A percentile compares a stretch with the other conserved stretches of the same genome.
phyloP scores from a whole-genome alignment of 805 yeast genomes.

The Starmerella sp. region DNA sequence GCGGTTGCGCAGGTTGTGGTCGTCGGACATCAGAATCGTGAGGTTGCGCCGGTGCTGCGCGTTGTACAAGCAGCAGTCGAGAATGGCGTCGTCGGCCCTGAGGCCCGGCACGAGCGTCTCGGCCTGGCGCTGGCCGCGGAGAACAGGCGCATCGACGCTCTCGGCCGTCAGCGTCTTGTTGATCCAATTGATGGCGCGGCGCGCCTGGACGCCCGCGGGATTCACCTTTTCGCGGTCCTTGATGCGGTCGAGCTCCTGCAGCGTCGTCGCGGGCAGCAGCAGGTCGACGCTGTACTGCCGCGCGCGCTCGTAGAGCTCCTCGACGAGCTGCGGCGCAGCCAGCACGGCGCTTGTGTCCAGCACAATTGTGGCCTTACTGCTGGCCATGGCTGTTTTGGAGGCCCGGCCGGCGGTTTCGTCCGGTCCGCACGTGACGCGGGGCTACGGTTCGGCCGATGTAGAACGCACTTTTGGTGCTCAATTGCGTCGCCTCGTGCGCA shows the following conservation, averaged over 20 bases:
- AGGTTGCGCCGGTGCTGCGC: not conserved
- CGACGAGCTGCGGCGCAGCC: not conserved
- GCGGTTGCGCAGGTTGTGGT: slow-evolving; percentile 13
- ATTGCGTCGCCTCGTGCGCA: too few species aligned
- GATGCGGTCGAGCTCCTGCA: slow-evolving; percentile 16
- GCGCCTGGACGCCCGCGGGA: slow-evolving; percentile 6
- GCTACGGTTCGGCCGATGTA: too few species aligned
- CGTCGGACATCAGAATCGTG: slow-evolving; percentile 14
- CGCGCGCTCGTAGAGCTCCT: slow-evolving; percentile 1
- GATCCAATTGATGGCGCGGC: slow-evolving; percentile 17
- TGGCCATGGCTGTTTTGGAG: not conserved
- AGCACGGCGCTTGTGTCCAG: slow-evolving; percentile 17
- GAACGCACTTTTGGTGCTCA: too few species aligned
- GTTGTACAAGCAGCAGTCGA: slow-evolving; percentile 19
- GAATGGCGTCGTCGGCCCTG: slow-evolving; percentile 11
- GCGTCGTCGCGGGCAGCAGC: slow-evolving; percentile 10
- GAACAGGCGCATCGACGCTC: slow-evolving; percentile 1
- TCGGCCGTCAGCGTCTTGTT: slow-evolving; percentile 1
- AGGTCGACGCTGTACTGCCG: slow-evolving; percentile 3
- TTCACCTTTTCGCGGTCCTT: slow-evolving; percentile 8
- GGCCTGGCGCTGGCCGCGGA: slow-evolving; percentile 14
- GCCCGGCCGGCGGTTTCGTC: too few species aligned
- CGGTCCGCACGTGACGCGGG: too few species aligned
- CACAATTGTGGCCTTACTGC: slow-evolving; percentile 10
- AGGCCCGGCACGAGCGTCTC: slow-evolving; percentile 6